These are phyloP conservation scores for Ascochyta pisi DNA, from an alignment of 2,329 filamentous ascomycete species.

Conservation along the genomic window DNA sequence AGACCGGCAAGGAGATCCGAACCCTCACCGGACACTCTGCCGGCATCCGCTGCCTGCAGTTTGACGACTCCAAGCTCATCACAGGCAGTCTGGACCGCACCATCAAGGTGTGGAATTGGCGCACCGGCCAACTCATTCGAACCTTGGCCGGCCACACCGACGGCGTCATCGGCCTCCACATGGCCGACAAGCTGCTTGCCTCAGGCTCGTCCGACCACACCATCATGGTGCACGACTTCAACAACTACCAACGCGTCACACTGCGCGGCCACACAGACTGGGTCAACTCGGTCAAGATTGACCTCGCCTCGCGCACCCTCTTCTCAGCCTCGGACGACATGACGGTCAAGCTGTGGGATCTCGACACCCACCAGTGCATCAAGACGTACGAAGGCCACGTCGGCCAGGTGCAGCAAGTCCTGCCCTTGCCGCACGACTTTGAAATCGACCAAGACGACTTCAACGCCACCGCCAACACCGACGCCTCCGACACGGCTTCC, in stretches of 20 bases:
- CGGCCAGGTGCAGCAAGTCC: conserved; percentile 91
- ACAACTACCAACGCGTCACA: conserved; percentile 78
- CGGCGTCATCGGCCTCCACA: conserved; percentile 87
- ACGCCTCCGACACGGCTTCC: conserved; percentile 51
- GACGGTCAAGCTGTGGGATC: conserved; percentile 89
- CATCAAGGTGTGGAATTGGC: conserved; percentile 96
- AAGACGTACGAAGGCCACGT: conserved; percentile 84
- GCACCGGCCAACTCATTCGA: conserved; percentile 83
- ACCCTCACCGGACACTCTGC: conserved; percentile 82
- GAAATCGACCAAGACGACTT: conserved; percentile 78
- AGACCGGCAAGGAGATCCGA: conserved; percentile 84
- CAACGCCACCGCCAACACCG: conserved; percentile 62
- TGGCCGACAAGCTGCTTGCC: conserved; percentile 81
- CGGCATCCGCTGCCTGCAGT: conserved; percentile 88
- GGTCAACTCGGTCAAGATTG: conserved; percentile 95
- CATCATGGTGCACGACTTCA: conserved; percentile 92
- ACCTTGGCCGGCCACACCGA: conserved; percentile 80
- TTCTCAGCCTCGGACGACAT: conserved; percentile 95
- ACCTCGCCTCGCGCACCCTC: conserved; percentile 80
- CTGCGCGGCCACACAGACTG: conserved; percentile 89
- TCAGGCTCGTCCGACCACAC: conserved; percentile 90
- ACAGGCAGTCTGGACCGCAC: conserved; percentile 88
- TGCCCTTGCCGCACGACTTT: conserved; percentile 84
- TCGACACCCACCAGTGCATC: conserved; percentile 83
- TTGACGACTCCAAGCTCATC: conserved; percentile 89